phyloP scores from a whole-genome alignment of 345 rosid genomes.

The Laguncularia racemosa region DNA sequence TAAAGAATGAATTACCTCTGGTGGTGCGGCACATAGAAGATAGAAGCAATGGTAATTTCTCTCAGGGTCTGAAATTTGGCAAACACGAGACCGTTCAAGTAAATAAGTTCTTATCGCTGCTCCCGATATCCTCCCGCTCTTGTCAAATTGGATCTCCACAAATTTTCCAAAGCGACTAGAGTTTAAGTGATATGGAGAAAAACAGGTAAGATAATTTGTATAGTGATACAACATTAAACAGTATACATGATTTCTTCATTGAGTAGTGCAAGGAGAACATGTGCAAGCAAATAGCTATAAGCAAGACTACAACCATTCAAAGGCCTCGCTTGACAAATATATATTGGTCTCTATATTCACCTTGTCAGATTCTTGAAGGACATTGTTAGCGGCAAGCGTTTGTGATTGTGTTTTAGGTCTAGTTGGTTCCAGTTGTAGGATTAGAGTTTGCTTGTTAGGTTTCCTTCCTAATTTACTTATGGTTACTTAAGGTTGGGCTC shows the following conservation, averaged over 20 bases:
- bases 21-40: slow-evolving; percentile 95
- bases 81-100: slow-evolving; percentile 98
- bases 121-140: slow-evolving; percentile 96
- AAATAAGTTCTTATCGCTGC: slow-evolving; percentile 96
- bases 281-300: background rate
- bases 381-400: too few species aligned
- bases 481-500: too few species aligned
- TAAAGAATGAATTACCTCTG: slow-evolving; percentile 48
- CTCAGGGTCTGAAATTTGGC: slow-evolving; percentile 97
- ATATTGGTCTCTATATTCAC: too few species aligned
- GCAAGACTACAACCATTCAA: too few species aligned
- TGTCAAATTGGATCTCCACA: slow-evolving; percentile 98
- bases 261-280: background rate
- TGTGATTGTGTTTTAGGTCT: too few species aligned
- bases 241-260: background rate
- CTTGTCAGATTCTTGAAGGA: too few species aligned
- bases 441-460: too few species aligned
- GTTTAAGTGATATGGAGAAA: slow-evolving; percentile 16
- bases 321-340: too few species aligned
- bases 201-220: slow-evolving; percentile 4
- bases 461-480: too few species aligned
- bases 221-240: background rate
- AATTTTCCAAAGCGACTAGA: slow-evolving; percentile 99
- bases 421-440: too few species aligned
- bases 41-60: slow-evolving; percentile 98